Conservation (phyloP, 2,329 filamentous ascomycete genomes). For the Madurella fahalii region DNA sequence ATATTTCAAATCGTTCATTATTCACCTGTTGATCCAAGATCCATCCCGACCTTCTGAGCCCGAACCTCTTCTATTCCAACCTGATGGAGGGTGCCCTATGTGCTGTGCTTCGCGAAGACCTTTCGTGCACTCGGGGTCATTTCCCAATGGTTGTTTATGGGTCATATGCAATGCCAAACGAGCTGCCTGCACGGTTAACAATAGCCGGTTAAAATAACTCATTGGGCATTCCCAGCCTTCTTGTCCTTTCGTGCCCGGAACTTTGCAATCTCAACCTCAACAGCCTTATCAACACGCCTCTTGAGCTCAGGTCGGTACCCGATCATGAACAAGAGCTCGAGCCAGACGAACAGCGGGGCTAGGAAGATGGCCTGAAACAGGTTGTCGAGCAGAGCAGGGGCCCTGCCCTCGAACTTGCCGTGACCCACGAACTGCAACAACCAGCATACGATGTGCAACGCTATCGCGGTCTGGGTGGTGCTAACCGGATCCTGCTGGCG, state of each 20-base stretch:
- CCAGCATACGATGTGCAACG: constrained; percentile 72
- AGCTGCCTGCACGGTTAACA: too few relatives aligned
- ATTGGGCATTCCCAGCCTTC: constrained; percentile 50
- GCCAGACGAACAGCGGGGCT: constrained; percentile 95
- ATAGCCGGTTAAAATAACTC: constrained; percentile 1
- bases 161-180: too few relatives aligned
- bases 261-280: constrained; percentile 72
- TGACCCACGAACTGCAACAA: constrained; percentile 88
- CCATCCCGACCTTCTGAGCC: too few relatives aligned
- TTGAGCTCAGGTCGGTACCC: constrained; percentile 89
- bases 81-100: too few relatives aligned
- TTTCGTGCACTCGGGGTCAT: too few relatives aligned
- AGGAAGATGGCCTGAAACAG: constrained; percentile 86
- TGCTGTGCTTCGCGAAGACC: too few relatives aligned
- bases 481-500: constrained; percentile 51
- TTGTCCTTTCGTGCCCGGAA: constrained; percentile 55
- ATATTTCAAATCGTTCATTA: too few relatives aligned
- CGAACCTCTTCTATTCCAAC: too few relatives aligned
- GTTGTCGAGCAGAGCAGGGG: constrained; percentile 87
- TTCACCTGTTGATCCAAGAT: too few relatives aligned
- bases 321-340: constrained; percentile 84
- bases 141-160: too few relatives aligned
- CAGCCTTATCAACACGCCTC: constrained; percentile 70
- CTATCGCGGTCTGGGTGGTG: constrained; percentile 57
- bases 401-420: constrained; percentile 79